A percentile compares a stretch with the other conserved stretches of the same genome.
Evolutionary conservation across 2,329 filamentous ascomycete species (phyloP).

Genomic region (Dactylellina sp.): DNA sequence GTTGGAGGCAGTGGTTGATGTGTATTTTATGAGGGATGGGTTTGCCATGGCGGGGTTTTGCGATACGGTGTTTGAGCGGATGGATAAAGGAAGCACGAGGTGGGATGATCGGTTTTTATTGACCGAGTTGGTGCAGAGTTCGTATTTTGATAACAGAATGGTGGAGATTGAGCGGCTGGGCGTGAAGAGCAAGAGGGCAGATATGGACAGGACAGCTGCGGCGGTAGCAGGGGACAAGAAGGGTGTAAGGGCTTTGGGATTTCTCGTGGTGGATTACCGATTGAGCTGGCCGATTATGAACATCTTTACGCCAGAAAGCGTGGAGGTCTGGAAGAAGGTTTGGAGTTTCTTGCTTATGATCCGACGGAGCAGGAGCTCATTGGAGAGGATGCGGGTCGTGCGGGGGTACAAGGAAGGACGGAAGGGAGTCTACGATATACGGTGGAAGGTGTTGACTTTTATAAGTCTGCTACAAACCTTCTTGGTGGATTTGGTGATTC

Average conservation of each 20-base stretch:
- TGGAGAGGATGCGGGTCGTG: constrained; percentile 44
- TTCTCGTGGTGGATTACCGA: constrained; percentile 46
- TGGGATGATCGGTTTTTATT: constrained; percentile 88
- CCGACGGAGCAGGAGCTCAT: constrained; percentile 25
- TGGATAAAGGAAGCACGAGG: constrained; percentile 70
- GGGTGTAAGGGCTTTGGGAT: constrained; percentile 40
- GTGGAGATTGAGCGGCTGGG: constrained; percentile 73
- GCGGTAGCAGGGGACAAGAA: constrained; percentile 11
- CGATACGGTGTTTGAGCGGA: constrained; percentile 78
- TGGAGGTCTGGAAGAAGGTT: constrained; percentile 38
- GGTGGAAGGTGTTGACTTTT: constrained; percentile 52
- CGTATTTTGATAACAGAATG: constrained; percentile 70
- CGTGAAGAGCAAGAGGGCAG: constrained; percentile 42
- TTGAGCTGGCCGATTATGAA: constrained; percentile 38
- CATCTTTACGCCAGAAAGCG: constrained; percentile 35
- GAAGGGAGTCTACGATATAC: constrained; percentile 31
- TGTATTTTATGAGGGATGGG: constrained; percentile 84
- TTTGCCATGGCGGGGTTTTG: constrained; percentile 66
- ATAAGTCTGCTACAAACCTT: constrained; percentile 46
- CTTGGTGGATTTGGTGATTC: constrained; percentile 47
- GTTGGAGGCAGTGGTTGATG: constrained; percentile 74
- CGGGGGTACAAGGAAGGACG: constrained; percentile 17
- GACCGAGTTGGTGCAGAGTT: constrained; percentile 80
- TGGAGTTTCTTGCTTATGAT: constrained; percentile 53
- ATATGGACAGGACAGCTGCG: not conserved